phyloP scores from a whole-genome alignment of 2,329 filamentous ascomycete species.

The Chalaropsis thielavioides region DNA sequence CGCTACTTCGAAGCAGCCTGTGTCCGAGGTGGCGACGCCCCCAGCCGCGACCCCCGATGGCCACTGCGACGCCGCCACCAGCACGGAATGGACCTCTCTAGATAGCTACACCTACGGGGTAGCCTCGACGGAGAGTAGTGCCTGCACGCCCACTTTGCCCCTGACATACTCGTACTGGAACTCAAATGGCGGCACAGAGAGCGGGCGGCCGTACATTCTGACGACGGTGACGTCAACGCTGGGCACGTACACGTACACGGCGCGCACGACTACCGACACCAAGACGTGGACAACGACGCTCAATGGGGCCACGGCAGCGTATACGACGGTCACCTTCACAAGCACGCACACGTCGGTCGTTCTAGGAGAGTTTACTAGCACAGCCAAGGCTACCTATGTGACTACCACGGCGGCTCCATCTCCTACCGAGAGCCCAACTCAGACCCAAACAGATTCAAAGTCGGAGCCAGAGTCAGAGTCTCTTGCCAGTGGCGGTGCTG shows the following conservation, averaged over 20 bases:
- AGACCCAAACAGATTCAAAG: neutral
- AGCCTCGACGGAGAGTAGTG: neutral
- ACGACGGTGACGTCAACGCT: slow-evolving; percentile 15
- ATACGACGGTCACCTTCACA: slow-evolving; percentile 15
- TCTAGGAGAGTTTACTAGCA: slow-evolving; percentile 13
- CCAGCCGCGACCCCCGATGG: neutral
- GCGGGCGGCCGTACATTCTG: slow-evolving; percentile 5
- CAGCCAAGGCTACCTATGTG: slow-evolving; percentile 13
- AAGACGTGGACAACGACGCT: slow-evolving; percentile 16
- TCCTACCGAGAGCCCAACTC: neutral
- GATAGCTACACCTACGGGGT: slow-evolving; percentile 10
- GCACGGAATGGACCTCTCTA: neutral
- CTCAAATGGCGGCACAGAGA: neutral
- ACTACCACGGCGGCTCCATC: slow-evolving; percentile 11
- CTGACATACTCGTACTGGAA: slow-evolving; percentile 2
- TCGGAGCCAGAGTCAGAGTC: neutral
- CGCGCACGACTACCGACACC: slow-evolving; percentile 6
- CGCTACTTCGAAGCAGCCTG: slow-evolving; percentile 2
- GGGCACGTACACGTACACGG: slow-evolving; percentile 12
- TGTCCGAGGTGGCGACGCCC: neutral
- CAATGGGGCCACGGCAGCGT: slow-evolving; percentile 11
- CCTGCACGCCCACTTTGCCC: neutral
- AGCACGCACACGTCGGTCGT: slow-evolving; percentile 8
- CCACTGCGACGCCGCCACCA: neutral
- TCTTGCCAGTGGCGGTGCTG: neutral